Conservation (phyloP, 148 eudicot species). For the Chenopodium berlandieri region DNA sequence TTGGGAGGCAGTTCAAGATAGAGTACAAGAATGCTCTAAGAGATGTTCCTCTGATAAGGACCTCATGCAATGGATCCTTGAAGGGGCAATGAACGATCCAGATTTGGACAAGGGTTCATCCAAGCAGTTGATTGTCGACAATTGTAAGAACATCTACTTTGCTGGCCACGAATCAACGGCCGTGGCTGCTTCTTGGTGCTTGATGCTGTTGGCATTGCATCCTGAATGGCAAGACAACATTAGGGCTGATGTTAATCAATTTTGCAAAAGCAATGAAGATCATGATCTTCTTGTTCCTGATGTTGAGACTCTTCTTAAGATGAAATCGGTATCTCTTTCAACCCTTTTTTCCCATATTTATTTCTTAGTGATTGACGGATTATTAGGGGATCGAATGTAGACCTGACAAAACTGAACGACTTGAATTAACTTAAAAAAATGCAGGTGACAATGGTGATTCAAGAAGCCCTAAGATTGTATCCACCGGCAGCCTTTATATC, state of each 20-base stretch:
- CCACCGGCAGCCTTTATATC: constrained; percentile 88
- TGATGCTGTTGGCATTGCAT: constrained; percentile 67
- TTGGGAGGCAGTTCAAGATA: constrained; percentile 64
- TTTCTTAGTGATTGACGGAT: not conserved
- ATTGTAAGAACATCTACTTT: constrained; percentile 86
- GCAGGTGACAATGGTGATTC: constrained; percentile 82
- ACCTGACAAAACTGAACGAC: not conserved
- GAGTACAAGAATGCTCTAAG: constrained; percentile 40
- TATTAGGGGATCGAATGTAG: not conserved
- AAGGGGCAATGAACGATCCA: constrained; percentile 51
- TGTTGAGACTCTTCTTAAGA: constrained; percentile 54
- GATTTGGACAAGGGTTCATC: constrained; percentile 40
- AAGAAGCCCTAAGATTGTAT: constrained; percentile 71
- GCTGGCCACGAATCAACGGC: constrained; percentile 92
- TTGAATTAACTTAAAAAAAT: not conserved
- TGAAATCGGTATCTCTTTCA: constrained; percentile 54
- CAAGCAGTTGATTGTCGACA: constrained; percentile 66
- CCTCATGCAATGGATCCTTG: constrained; percentile 64
- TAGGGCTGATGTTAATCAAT: constrained; percentile 44
- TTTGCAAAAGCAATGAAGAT: constrained; percentile 27
- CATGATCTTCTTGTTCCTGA: constrained; percentile 21
- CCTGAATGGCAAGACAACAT: constrained; percentile 77
- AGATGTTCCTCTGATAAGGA: constrained; percentile 41
- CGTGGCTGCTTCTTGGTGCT: constrained; percentile 82
- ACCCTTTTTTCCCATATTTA: not conserved